Base-by-base conservation (phyloP, 2,329 filamentous ascomycete genomes). In the Camillea tinctor region DNA sequence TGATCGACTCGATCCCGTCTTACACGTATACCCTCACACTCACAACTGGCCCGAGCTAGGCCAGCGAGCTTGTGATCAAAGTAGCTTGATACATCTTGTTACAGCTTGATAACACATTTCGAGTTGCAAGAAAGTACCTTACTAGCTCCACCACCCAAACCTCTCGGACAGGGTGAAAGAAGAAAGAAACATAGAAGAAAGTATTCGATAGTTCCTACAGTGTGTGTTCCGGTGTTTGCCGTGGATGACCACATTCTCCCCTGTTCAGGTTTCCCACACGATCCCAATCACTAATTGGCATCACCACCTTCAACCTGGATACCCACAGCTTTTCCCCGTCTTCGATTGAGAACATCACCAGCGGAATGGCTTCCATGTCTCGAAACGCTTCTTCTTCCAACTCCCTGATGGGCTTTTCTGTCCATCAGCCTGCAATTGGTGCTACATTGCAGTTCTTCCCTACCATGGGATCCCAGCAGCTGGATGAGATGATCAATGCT, bases 381-480 rank as follows among this genome's bases (percentile, higher is more conserved):
- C 69, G 70, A 61, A 74, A 74, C 67, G 69, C 36, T 17, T 69
- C 62, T 26, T 75, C 75, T 52, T 58, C 68, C 64, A 67, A 66
- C 61, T 67, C 73, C 64, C 67, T 76, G 44, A 73, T 80, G 74
- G 83, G 83, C 59, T 87, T 87, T 73, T 85, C 84, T 61, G 79
- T 88, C 72, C 85, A 81, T 70, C 86, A 88, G 77, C 79, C 84
- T 50, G 72, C 78, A 54, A 76, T 85, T 57, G 85, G 85, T 55
- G 79, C 81, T 53, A 75, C 81, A 62, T 78, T 88, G 59, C 78
- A 92, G 75, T 87, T 92, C 82, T 75, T 87, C 72, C 82, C 91
- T 77, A 76, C 88, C 69, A 77, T 92, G 74, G 78, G 88, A 71
- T 79, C 82, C 62, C 68, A 83, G 75, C 81, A 91, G 73, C 80